phyloP scores from a whole-genome alignment of 2,329 filamentous ascomycete genomes.

The Lasiodiplodia citricola region DNA sequence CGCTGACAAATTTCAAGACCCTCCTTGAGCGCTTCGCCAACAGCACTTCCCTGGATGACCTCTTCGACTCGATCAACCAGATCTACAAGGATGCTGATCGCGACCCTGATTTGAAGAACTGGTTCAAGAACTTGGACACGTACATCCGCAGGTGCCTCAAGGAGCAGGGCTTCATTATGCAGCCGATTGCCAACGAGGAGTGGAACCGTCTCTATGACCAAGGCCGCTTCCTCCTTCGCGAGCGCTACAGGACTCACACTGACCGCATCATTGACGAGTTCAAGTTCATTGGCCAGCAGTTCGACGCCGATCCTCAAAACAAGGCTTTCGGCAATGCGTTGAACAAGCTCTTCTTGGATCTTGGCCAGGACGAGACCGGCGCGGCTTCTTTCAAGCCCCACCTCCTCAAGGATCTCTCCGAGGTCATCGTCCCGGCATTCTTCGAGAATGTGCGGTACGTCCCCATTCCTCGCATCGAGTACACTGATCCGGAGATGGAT shows the following conservation, averaged over 20 bases:
- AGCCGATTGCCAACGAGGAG: conserved; percentile 77
- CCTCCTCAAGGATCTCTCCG: conserved; percentile 83
- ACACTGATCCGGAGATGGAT: conserved; percentile 82
- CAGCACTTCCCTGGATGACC: conserved; percentile 83
- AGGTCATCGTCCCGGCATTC: conserved; percentile 81
- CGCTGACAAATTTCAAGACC: conserved; percentile 65
- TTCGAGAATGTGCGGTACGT: conserved; percentile 90
- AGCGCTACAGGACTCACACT: conserved; percentile 85
- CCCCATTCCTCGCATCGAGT: conserved; percentile 92
- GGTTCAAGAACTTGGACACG: conserved; percentile 80
- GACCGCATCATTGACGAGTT: conserved; percentile 86
- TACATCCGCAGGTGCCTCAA: conserved; percentile 85
- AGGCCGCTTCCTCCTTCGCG: conserved; percentile 83
- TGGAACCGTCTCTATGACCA: conserved; percentile 87
- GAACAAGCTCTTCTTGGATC: conserved; percentile 84
- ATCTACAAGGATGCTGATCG: conserved; percentile 87
- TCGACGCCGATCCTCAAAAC: conserved; percentile 87
- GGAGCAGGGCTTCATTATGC: conserved; percentile 88
- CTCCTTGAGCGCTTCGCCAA: conserved; percentile 96
- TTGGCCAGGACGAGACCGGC: conserved; percentile 86
- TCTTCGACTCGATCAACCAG: conserved; percentile 82
- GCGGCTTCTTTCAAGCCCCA: conserved; percentile 92
- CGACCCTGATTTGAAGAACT: conserved; percentile 83
- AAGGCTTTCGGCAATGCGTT: conserved; percentile 76
- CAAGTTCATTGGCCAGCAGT: conserved; percentile 88